A percentile compares a stretch with the other conserved stretches of the same genome.
These are phyloP conservation scores for Cercospora sesami DNA, from an alignment of 2,329 filamentous ascomycete species.

Conservation along the genomic window DNA sequence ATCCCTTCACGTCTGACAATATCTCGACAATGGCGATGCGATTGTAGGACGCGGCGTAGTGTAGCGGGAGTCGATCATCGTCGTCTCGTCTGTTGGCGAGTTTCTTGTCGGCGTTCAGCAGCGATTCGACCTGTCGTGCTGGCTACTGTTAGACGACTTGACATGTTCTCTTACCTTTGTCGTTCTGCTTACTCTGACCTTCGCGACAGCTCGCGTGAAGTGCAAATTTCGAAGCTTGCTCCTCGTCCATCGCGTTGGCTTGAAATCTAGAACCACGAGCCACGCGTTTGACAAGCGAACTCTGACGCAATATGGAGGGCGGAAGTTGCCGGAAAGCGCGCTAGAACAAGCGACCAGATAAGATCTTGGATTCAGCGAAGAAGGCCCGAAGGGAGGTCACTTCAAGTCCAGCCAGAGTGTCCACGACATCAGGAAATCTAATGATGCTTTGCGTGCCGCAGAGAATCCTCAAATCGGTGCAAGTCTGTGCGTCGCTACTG, in stretches of 20 bases:
- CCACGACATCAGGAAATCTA: neutral
- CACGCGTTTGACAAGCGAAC: constrained; percentile 3
- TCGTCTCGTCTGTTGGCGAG: constrained; percentile 73
- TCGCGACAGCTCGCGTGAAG: constrained; percentile 86
- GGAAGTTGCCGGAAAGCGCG: neutral
- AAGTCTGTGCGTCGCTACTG: neutral
- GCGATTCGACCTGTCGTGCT: constrained; percentile 72
- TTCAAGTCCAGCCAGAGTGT: neutral
- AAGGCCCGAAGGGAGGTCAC: neutral
- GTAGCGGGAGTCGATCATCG: constrained; percentile 84
- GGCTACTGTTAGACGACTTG: constrained; percentile 14
- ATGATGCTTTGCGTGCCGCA: neutral
- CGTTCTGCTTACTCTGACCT: constrained; percentile 65
- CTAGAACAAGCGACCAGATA: neutral
- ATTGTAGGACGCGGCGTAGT: constrained; percentile 91
- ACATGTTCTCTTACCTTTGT: neutral
- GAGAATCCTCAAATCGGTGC: neutral
- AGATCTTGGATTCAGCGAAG: neutral
- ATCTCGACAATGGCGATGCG: constrained; percentile 71
- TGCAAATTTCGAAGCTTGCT: constrained; percentile 64
- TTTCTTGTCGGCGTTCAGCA: constrained; percentile 75
- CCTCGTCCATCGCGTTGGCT: constrained; percentile 34
- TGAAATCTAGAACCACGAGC: constrained; percentile 6
- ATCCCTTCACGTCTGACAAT: constrained; percentile 67
- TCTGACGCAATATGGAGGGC: constrained; percentile 5